These are phyloP conservation scores for Harringtonia aguacate DNA, from an alignment of 2,329 filamentous ascomycete genomes.

Conservation along the genomic window DNA sequence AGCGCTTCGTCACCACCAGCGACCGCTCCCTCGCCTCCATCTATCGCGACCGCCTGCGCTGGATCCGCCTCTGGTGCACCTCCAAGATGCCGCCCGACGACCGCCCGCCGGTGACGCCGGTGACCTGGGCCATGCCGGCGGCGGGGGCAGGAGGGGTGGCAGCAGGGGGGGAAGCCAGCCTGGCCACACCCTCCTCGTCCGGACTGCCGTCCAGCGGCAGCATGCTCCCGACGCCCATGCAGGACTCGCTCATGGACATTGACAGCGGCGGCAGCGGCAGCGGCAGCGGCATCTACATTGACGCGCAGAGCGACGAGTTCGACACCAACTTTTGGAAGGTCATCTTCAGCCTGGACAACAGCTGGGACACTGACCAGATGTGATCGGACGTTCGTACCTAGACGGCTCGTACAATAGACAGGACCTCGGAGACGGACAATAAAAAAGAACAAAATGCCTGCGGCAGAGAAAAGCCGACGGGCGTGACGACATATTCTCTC, in stretches of 20 bases:
- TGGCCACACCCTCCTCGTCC: background rate
- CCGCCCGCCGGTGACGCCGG: background rate
- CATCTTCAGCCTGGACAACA: background rate
- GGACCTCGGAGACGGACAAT: no score
- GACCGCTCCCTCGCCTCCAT: conserved; percentile 18
- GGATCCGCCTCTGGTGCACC: conserved; percentile 29
- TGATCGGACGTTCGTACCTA: no score
- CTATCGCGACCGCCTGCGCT: conserved; percentile 24
- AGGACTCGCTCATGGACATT: conserved; percentile 5
- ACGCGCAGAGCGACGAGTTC: conserved; percentile 1
- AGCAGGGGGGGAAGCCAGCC: background rate
- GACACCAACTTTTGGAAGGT: conserved; percentile 6
- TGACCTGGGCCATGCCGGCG: background rate
- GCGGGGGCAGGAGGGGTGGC: background rate
- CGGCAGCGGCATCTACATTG: background rate
- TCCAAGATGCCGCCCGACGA: conserved; percentile 5
- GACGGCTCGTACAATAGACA: no score
- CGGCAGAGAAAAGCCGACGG: no score
- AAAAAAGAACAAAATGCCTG: no score
- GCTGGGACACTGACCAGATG: conserved; percentile 2
- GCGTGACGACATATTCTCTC: no score
- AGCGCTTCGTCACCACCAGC: conserved; percentile 17
- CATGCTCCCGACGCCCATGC: background rate
- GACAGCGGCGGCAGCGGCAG: conserved; percentile 1
- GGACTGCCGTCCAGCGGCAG: background rate